Conservation (phyloP, 1,284 basidiomycete genomes). For the Rhodotorula sp. region DNA sequence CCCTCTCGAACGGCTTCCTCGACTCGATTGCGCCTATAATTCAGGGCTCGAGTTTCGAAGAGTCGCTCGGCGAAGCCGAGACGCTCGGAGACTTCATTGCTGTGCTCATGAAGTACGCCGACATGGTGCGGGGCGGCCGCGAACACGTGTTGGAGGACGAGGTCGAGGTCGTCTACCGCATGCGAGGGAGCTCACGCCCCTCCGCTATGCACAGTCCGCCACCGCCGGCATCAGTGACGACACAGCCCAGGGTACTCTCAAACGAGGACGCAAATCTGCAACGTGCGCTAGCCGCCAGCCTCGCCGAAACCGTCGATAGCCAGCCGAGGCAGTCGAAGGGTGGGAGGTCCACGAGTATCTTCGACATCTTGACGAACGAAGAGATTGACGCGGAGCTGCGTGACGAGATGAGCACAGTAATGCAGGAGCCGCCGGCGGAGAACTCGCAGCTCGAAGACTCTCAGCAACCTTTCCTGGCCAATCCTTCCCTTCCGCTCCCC, state of each 20-base stretch:
- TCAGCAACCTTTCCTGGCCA: conserved; percentile 20
- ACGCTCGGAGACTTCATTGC: conserved; percentile 20
- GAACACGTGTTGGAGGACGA: conserved; percentile 4
- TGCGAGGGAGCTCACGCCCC: conserved; percentile 9
- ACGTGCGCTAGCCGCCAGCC: conserved; percentile 23
- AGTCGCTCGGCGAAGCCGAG: background rate
- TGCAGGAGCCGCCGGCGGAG: no score
- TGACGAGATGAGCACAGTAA: no score
- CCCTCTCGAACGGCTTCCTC: conserved; percentile 29
- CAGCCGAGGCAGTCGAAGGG: no score
- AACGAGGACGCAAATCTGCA: conserved; percentile 18
- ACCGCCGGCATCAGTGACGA: background rate
- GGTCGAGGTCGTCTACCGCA: conserved; percentile 30
- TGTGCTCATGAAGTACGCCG: conserved; percentile 3
- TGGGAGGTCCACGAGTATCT: no score
- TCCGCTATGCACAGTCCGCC: no score
- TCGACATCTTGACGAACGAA: no score
- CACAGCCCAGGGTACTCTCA: background rate
- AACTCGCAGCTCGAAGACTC: conserved; percentile 10
- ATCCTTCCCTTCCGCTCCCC: conserved; percentile 9
- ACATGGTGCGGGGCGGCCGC: background rate
- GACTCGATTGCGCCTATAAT: conserved; percentile 29
- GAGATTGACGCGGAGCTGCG: no score
- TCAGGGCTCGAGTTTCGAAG: background rate
- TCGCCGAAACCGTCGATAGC: conserved; percentile 1